Conservation (phyloP, 768 basidiomycete species). For the Lentinula detonsa region DNA sequence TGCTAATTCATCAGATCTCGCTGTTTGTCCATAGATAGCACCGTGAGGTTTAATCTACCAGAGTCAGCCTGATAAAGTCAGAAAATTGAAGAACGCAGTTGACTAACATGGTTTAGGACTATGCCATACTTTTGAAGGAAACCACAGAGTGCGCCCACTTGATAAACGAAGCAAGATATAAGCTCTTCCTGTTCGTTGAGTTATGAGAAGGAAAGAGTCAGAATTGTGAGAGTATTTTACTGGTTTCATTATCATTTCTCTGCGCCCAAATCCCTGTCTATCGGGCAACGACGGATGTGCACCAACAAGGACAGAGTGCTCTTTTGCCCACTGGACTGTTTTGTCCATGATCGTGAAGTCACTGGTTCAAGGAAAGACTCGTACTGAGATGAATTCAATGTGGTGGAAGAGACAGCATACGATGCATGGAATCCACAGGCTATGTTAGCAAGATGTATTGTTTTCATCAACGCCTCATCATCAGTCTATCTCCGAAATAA, state of each 20-base stretch:
- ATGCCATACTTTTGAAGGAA: slow-evolving; percentile 52
- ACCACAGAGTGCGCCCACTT: slow-evolving; percentile 58
- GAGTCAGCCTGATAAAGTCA: neutral
- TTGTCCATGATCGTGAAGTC: slow-evolving; percentile 64
- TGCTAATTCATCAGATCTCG: slow-evolving; percentile 49
- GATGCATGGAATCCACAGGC: slow-evolving; percentile 70
- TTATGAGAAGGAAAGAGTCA: neutral
- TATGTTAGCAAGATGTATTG: slow-evolving; percentile 54
- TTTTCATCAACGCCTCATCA: slow-evolving; percentile 47
- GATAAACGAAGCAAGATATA: slow-evolving; percentile 52
- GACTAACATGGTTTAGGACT: slow-evolving; percentile 48
- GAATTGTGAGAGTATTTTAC: slow-evolving; percentile 20
- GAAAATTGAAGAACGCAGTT: no score
- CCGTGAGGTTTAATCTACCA: slow-evolving; percentile 56
- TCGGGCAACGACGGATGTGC: slow-evolving; percentile 59
- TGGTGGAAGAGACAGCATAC: slow-evolving; percentile 17
- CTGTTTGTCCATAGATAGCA: slow-evolving; percentile 54
- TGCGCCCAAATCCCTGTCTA: slow-evolving; percentile 57
- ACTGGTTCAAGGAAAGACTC: slow-evolving; percentile 17
- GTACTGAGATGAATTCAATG: neutral
- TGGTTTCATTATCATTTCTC: slow-evolving; percentile 58
- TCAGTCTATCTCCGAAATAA: slow-evolving; percentile 30
- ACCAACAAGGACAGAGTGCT: slow-evolving; percentile 50
- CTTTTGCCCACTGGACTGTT: slow-evolving; percentile 53
- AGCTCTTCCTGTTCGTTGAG: slow-evolving; percentile 40